Evolutionary conservation across 805 yeast species (phyloP), one percentile per base, ranked within the genome.

Genomic region (Suhomyces kilbournensis): DNA sequence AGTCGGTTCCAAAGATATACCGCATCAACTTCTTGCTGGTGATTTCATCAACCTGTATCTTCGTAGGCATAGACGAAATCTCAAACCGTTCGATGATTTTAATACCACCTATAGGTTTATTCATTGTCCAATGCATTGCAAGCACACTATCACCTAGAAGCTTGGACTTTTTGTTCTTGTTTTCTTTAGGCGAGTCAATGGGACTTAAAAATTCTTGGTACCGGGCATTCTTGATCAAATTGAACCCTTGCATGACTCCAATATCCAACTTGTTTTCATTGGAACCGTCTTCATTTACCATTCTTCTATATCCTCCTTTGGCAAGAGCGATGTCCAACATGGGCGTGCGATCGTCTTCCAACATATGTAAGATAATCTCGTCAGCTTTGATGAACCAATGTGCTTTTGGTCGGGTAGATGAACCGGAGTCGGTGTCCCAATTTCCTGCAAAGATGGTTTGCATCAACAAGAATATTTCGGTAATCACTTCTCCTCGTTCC

Each of bases 31-130:
- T 70, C 49, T 64, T 64, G 7, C 77, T 77, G 46, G 76, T 74
- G 47, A 58, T 58, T 56, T 74, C 74, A 53, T 75, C 79, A 12
- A 75, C 48, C 48, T 67, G 67, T 49, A 75, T 58, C 45, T 66
- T 69, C 52, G 74, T 65, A 51, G 79, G 79, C 49, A 63, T 60
- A 6, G 76, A 64, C 51, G 63, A 57, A 44, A 75, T 62, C 43
- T 72, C 72, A 26, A 75, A 65, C 52, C 70, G 63, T 39, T 75
- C 78, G 42, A 75, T 64, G 22, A 74, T 56, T 52, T 66, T 67
- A 51, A 75, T 75, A 0, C 79, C 79, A 5, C 79, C 79, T 19
- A 75, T 66, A 4, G 73, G 59, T 17, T 74, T 57, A 53, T 72
- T 71, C 75, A 75, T 71, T 1, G 72, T 67, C 79, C 79, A 75